Conservation (phyloP, 176 grass and related monocot species). For the Cymbopogon citratus region DNA sequence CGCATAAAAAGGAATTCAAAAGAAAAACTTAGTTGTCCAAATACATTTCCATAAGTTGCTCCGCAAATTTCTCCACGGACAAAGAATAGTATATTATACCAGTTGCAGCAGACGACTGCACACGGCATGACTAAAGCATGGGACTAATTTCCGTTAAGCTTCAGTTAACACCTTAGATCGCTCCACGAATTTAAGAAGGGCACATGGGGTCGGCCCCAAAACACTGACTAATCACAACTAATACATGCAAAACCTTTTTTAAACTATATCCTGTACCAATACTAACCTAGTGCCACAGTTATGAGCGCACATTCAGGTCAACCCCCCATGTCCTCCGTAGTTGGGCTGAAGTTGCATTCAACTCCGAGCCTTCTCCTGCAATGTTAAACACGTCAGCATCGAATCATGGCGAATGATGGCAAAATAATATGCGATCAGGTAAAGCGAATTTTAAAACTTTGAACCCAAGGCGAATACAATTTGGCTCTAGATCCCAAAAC, state of each 20-base stretch:
- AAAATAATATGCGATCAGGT: conserved; percentile 31
- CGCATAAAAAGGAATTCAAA: not conserved
- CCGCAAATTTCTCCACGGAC: not conserved
- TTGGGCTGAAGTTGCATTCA: conserved; percentile 35
- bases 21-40: not conserved
- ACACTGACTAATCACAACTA: conserved; percentile 45
- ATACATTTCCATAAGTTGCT: not conserved
- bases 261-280: conserved; percentile 45
- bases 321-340: conserved; percentile 34
- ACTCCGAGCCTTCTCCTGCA: conserved; percentile 32
- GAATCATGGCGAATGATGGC: conserved; percentile 51
- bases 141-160: not conserved
- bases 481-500: conserved; percentile 64
- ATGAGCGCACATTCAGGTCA: conserved; percentile 55
- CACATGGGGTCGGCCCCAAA: conserved; percentile 55
- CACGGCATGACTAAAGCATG: not conserved
- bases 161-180: conserved; percentile 22
- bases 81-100: not conserved
- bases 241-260: conserved; percentile 53
- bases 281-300: conserved; percentile 55
- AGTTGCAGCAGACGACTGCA: not conserved
- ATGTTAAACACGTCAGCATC: conserved; percentile 22
- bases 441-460: conserved; percentile 39
- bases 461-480: conserved; percentile 43
- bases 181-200: conserved; percentile 38